Evolutionary conservation across 2,329 filamentous ascomycete species (phyloP), one percentile per base, ranked within the genome.

Genomic region (Epicoccum sorghinum): DNA sequence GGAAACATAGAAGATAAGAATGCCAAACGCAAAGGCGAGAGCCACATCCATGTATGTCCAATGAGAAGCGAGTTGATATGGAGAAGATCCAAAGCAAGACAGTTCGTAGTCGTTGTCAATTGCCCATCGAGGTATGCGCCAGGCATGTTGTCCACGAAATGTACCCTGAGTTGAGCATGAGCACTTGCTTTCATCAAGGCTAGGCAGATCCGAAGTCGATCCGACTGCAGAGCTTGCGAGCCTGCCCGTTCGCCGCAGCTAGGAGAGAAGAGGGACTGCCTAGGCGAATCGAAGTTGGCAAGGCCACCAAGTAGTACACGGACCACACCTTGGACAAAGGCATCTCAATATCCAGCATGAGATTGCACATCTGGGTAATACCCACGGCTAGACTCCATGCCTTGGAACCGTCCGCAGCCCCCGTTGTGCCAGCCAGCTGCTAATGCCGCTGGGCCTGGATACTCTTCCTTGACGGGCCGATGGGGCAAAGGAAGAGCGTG

Each of bases 341-440:
- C 23, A 47, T 37, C 36, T 74, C 64, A 77, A 55, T 74, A 78
- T 6, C 70, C 71, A 41, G 75, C 66, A 48, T 74, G 72, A 24
- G 76, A 65, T 40, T 74, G 72, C 23, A 80, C 66, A 43, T 79
- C 76, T 12, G 77, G 78, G 53, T 78, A 80, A 58, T 77, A 79
- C 25, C 79, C 79, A 22, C 77, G 77, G 58, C 78, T 80, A 12
- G 72, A 74, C 40, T 79, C 77, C 59, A 79, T 74, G 49, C 78
- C 78, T 58, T 79, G 76, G 57, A 77, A 80, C 7, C 77, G 70
- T 24, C 77, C 72, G 57, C 77, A 76, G 23, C 69, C 64, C n/a
- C 74, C 75, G 7, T 72, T 64, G 12, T 69, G 66, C 75, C 76
- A 79, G 55, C 67, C 55, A 60, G 67, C 50, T 35, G 65, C 55